Evolutionary conservation across 1,139 yeast species (phyloP), one percentile per base, ranked within the genome.

Genomic region (Arxiozyma slooffiae): DNA sequence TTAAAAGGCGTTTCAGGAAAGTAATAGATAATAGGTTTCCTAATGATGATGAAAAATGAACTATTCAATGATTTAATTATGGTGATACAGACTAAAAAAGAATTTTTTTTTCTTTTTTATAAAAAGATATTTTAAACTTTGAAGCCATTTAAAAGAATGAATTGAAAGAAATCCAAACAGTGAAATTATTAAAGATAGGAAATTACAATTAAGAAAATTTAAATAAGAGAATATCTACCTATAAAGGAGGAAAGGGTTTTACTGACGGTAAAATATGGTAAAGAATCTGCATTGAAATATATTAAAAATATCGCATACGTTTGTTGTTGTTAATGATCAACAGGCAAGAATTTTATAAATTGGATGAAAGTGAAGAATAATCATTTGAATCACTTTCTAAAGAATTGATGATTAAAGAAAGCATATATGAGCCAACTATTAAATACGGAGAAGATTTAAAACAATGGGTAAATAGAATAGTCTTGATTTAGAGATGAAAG

Each of bases 211-310:
- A 26, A n/a, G 45, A 42, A 4, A 42, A 42, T 20, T 30, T 21
- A 14, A 26, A 42, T 42, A 26, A 24, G 18, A n/a, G 38, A 11
- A 42, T 42, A 24, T 22, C 17, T 22, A 42, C 30, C 4, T 84
- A 82, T 61, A 90, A 85, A 55, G n/a, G n/a, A n/a, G 69, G 72
- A 11, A 70, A 76, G 0, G 72, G 68, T 47, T 84, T 80, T 60
- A 67, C 71, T 47, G 85, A 82, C 55, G 74, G 74, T 14, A 73
- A n/a, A 76, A 48, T 74, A 79, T 64, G 71, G 84, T 63, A 78
- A 78, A 50, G 71, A 73, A 57, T 73, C 81, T 55, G 34, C 38
- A 5, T 16, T 11, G 8, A 38, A 17, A 5, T 20, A 18, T 26
- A 18, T 42, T n/a, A 17, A 42, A n/a, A 7, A 42, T 42, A 14